Conservation (phyloP, 352 stramenopile genomes). For the Globisporangium irregulare region DNA sequence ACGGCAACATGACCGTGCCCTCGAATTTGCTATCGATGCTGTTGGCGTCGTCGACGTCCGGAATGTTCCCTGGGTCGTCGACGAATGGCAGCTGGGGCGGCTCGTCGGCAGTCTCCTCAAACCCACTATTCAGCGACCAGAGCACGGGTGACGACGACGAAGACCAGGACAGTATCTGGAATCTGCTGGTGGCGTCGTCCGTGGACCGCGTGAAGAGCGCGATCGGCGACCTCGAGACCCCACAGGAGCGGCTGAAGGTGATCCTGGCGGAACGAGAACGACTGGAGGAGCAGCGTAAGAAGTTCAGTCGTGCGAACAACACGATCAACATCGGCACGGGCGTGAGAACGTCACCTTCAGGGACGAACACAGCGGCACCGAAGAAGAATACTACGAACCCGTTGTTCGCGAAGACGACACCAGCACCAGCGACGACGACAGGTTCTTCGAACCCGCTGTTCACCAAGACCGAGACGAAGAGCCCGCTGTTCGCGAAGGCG, state of each 20-base stretch:
- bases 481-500: constrained; percentile 8
- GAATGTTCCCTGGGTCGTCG: constrained; percentile 12
- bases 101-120: constrained; percentile 18
- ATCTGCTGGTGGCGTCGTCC: constrained; percentile 61
- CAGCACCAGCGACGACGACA: neutral
- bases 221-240: constrained; percentile 38
- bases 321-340: constrained; percentile 12
- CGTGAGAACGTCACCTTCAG: neutral
- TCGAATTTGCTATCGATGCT: constrained; percentile 46
- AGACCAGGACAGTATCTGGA: constrained; percentile 68
- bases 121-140: constrained; percentile 57
- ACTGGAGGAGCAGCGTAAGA: constrained; percentile 56
- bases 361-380: neutral
- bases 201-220: constrained; percentile 59
- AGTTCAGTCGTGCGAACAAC: constrained; percentile 31
- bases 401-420: neutral
- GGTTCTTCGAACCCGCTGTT: constrained; percentile 9
- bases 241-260: constrained; percentile 50
- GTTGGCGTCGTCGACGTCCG: constrained; percentile 50
- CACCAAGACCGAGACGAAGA: neutral
- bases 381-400: neutral
- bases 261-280: constrained; percentile 65
- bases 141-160: constrained; percentile 41
- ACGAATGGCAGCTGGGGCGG: neutral
- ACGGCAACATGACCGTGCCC: constrained; percentile 22